A percentile compares a stretch with the other conserved stretches of the same genome.
phyloP scores from a whole-genome alignment of 1,139 yeast genomes.

The Debaryomyces psychrophilus region DNA sequence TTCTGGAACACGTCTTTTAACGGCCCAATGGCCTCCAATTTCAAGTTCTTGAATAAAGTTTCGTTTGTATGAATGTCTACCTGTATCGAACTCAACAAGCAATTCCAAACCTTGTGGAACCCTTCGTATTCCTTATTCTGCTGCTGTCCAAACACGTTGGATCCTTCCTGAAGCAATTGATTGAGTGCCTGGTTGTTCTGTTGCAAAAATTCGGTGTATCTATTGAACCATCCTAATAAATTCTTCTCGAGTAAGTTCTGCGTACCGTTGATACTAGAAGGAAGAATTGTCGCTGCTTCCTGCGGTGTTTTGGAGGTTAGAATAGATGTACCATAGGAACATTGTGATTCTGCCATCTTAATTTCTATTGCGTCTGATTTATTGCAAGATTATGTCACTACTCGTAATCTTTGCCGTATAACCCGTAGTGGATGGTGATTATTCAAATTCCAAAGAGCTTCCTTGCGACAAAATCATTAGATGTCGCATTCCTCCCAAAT shows the following conservation, averaged over 20 bases:
- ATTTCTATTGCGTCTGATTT: neutral
- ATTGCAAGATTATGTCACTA: neutral
- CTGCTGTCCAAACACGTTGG: conserved; percentile 36
- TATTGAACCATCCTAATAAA: conserved; percentile 58
- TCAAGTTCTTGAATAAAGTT: conserved; percentile 52
- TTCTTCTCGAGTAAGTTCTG: conserved; percentile 28
- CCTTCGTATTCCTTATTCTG: conserved; percentile 53
- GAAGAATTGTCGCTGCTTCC: conserved; percentile 46
- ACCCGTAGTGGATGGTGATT: neutral
- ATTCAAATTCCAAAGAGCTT: neutral
- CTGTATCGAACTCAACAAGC: conserved; percentile 54
- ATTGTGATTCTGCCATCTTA: conserved; percentile 25
- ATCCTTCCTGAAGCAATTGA: conserved; percentile 49
- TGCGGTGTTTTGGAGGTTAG: conserved; percentile 48
- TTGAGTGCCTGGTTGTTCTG: conserved; percentile 55
- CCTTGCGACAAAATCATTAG: neutral
- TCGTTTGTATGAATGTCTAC: conserved; percentile 58
- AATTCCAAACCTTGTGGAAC: conserved; percentile 59
- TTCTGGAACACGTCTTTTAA: conserved; percentile 54
- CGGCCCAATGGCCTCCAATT: conserved; percentile 59
- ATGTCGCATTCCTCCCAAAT: neutral
- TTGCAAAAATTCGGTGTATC: conserved; percentile 51
- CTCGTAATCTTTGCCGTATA: neutral
- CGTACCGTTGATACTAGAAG: conserved; percentile 34
- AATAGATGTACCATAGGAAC: conserved; percentile 42